Percentiles rank a stretch among this genome's conserved stretches.
These are phyloP conservation scores for Musa troglodytarum DNA, from an alignment of 176 grass and related monocot genomes.

Conservation along the genomic window DNA sequence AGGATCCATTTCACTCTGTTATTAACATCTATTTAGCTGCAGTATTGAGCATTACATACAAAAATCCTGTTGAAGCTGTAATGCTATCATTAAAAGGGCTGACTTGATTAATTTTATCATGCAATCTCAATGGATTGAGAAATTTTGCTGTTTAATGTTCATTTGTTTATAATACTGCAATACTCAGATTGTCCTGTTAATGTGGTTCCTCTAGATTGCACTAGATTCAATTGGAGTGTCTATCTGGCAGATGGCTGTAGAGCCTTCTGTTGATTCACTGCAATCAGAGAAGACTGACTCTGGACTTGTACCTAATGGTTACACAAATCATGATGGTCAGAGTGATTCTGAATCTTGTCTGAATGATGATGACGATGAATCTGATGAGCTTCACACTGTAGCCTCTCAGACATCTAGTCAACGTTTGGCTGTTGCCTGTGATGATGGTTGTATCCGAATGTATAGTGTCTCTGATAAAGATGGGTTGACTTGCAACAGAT, in stretches of 20 bases:
- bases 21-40: background rate
- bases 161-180: background rate
- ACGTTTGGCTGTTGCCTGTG: conserved; percentile 71
- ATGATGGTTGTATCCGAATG: conserved; percentile 75
- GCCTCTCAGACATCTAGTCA: conserved; percentile 29
- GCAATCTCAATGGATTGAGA: background rate
- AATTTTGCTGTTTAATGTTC: background rate
- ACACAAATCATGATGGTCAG: conserved; percentile 27
- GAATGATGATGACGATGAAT: conserved; percentile 48
- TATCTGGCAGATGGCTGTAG: conserved; percentile 82
- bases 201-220: conserved; percentile 38
- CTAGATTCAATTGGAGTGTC: conserved; percentile 62
- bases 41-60: background rate
- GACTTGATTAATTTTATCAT: background rate
- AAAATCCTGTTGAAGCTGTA: background rate
- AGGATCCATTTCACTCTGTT: too few species aligned
- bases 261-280: conserved; percentile 40
- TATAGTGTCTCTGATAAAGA: conserved; percentile 67
- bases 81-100: background rate
- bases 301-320: conserved; percentile 28
- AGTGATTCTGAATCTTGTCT: conserved; percentile 61
- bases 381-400: conserved; percentile 25
- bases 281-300: conserved; percentile 25
- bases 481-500: conserved; percentile 60
- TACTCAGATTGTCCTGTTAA: conserved; percentile 8